Evolutionary conservation across 2,329 filamentous ascomycete genomes (phyloP).

Genomic region (Alternaria postmessia): DNA sequence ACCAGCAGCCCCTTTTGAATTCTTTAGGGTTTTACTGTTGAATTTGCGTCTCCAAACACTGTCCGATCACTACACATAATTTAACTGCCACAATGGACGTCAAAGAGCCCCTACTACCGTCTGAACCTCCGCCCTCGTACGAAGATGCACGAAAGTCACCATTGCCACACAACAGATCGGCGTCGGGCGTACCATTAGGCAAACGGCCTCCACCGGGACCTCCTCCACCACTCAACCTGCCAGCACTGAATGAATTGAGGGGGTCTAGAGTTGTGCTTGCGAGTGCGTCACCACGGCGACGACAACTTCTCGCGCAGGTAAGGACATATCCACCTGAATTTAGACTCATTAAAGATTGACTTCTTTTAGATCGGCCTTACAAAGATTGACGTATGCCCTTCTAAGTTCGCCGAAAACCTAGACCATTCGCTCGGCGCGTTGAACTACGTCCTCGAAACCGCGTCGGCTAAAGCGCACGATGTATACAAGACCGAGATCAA

Average conservation of each 20-base stretch:
- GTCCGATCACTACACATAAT: not conserved
- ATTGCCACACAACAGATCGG: conserved; percentile 26
- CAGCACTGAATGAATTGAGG: conserved; percentile 78
- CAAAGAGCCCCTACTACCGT: conserved; percentile 35
- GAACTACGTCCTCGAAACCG: conserved; percentile 91
- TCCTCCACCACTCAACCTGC: conserved; percentile 77
- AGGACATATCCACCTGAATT: conserved; percentile 6
- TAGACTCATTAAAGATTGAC: not conserved
- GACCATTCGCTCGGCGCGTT: conserved; percentile 87
- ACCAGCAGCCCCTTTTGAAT: not conserved
- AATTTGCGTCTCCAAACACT: not conserved
- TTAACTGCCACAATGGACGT: conserved; percentile 4
- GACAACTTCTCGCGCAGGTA: conserved; percentile 79
- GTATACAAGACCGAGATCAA: conserved; percentile 71
- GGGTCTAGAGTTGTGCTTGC: conserved; percentile 86
- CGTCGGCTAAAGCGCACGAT: conserved; percentile 79
- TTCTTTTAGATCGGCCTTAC: conserved; percentile 74
- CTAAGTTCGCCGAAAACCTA: conserved; percentile 83
- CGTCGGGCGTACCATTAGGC: conserved; percentile 22
- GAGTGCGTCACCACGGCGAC: conserved; percentile 85
- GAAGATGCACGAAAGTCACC: conserved; percentile 44
- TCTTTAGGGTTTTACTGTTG: not conserved
- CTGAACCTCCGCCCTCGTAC: conserved; percentile 56
- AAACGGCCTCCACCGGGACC: conserved; percentile 43
- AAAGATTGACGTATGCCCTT: conserved; percentile 85